Base-by-base conservation (phyloP, 768 basidiomycete genomes). In the Termitomyces sp. region DNA sequence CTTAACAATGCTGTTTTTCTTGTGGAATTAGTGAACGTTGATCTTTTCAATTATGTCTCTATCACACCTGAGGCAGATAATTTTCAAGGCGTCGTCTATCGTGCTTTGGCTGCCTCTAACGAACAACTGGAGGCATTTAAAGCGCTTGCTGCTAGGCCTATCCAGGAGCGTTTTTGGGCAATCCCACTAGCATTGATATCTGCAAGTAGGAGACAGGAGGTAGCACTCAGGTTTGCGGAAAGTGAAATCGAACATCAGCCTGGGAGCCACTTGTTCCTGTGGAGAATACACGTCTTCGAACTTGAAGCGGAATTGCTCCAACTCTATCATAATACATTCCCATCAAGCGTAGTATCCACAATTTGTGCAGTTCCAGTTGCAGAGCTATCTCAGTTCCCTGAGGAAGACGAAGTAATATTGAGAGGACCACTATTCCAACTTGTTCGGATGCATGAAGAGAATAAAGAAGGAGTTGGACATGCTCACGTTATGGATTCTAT, bases 381-480 rank as follows among this genome's bases (percentile, higher is more conserved):
- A 30, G 63, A 56, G n/a, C 40, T 65, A 49, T 65, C 66, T 4
- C 55, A 38, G 35, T 64, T 63, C 52, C 64, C 63, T 20, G 60
- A 64, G 16, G 65, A 67, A 30, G 51, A 60, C 26, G 66, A 65
- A 33, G 63, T 67, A 4, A 56, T 67, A 12, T 57, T 67, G 26
- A 55, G 65, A 35, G 66, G 66, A 7, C 65, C 66, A 43, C 63
- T 67, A 40, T 67, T 67, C 56, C 66, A 65, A 56, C 58, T 67
- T 6, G 54, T 65, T 28, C 53, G 58, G 33, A 56, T 62, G 32
- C 49, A 50, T 8, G 56, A 59, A 56, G 66, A 67, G 42, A 24
- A 26, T 30, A 54, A 59, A 40, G 53, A 45, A 20, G 53, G 49
- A 6, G 48, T 55, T 42, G 45, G 54, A 24, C 49, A 56, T 14